phyloP scores from a whole-genome alignment of 1,284 basidiomycete species.

The Cryptococcus depauperatus region DNA sequence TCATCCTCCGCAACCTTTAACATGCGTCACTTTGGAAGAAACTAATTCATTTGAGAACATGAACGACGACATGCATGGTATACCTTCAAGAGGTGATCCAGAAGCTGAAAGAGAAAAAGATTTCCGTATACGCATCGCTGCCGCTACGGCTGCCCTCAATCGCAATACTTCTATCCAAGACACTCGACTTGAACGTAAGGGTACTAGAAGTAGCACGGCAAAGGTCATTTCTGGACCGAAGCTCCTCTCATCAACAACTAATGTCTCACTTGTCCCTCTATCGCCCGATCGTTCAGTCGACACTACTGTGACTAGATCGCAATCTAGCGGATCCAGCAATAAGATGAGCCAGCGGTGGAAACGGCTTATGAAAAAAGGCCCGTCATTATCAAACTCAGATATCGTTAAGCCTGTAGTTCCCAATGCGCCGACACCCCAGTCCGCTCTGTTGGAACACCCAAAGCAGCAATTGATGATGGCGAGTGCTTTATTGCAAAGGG shows the following conservation, averaged over 20 bases:
- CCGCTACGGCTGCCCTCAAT: constrained; percentile 38
- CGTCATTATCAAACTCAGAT: constrained; percentile 21
- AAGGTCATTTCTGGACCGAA: constrained; percentile 34
- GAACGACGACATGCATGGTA: background rate
- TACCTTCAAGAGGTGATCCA: constrained; percentile 19
- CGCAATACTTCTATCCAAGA: constrained; percentile 26
- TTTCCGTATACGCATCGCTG: constrained; percentile 39
- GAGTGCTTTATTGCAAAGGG: constrained; percentile 4
- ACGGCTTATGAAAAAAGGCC: constrained; percentile 28
- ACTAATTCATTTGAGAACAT: too few relatives aligned
- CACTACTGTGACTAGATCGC: constrained; percentile 11
- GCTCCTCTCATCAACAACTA: constrained; percentile 32
- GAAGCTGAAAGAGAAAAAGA: constrained; percentile 36
- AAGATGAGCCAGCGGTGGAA: constrained; percentile 33
- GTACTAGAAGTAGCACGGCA: constrained; percentile 23
- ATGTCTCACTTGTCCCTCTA: constrained; percentile 22
- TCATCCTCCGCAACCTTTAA: too few relatives aligned
- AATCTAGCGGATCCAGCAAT: constrained; percentile 20
- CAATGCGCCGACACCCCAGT: background rate
- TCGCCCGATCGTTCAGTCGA: constrained; percentile 8
- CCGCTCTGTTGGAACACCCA: too few relatives aligned
- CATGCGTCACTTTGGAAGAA: too few relatives aligned
- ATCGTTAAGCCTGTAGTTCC: constrained; percentile 2
- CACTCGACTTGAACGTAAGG: constrained; percentile 21
- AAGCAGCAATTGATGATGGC: too few relatives aligned